Evolutionary conservation across 2,329 filamentous ascomycete species (phyloP), one percentile per base, ranked within the genome.

Genomic region (Cylindrodendrum hubeiense): DNA sequence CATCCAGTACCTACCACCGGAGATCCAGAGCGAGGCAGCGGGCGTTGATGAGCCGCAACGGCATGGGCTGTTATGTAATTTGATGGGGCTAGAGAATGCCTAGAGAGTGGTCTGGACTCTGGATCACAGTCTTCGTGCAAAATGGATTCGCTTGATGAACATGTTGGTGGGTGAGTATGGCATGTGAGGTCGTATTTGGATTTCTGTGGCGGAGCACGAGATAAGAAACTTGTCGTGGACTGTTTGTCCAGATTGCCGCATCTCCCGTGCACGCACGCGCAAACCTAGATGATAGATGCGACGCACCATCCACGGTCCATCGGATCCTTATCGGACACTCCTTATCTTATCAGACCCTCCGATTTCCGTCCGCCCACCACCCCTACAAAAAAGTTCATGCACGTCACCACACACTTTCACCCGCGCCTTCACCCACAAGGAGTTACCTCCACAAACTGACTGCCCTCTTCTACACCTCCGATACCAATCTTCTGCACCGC

Each of bases 261-360:
- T 21, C 56, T 26, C 26, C 24, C 24, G 24, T 43, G 30, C 34
- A 39, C 37, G 37, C 37, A 39, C 37, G n/a, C 5, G 37, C 37
- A 39, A 39, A 39, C 37, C 17, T 39, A n/a, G 37, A 39, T 39
- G 17, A 15, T 15, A n/a, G 6, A 39, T 17, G n/a, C 37, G 15
- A 39, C n/a, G 6, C 15, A n/a, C 5, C 15, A 39, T 10, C 37
- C 15, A 39, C n/a, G 6, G 15, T 8, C 5, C 15, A 39, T 43
- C 28, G 51, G 13, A 37, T 26, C 19, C 51, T 43, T 60, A 34
- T 47, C 33, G 9, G 33, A 9, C 30, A n/a, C n/a, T n/a, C 24
- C 55, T 60, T 69, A 67, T 69, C 67, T 67, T 67, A 68, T 69
- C 65, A 22, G 13, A 17, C 21, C 28, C 19, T n/a, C 15, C 19